phyloP scores from a whole-genome alignment of 2,329 filamentous ascomycete species.

The Geosmithia morbida region DNA sequence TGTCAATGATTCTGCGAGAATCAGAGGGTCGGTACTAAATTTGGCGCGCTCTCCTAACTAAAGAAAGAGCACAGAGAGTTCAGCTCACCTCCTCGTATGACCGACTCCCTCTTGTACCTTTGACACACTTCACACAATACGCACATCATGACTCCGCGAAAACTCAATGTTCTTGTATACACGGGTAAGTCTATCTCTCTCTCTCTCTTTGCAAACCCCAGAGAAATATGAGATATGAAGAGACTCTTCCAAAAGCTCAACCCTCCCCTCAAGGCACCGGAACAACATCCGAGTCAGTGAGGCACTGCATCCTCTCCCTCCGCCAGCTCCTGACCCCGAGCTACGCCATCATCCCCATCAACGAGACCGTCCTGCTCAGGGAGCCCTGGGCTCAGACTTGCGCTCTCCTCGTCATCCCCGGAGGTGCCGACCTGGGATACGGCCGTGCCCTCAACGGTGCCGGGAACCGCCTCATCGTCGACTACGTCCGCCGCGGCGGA shows the following conservation, averaged over 20 bases:
- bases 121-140: conserved; percentile 2
- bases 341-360: conserved; percentile 84
- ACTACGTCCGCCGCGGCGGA: conserved; percentile 77
- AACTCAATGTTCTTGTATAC: conserved; percentile 87
- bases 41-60: no score
- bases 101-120: not conserved
- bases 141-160: conserved; percentile 44
- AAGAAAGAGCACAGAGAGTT: no score
- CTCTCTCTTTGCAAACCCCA: not conserved
- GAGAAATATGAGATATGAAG: no score
- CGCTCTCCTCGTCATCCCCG: conserved; percentile 80
- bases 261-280: conserved; percentile 51
- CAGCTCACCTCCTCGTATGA: no score
- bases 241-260: no score
- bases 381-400: conserved; percentile 86
- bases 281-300: conserved; percentile 75
- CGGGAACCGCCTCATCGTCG: conserved; percentile 70
- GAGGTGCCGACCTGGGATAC: conserved; percentile 87
- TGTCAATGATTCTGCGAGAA: no score
- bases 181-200: conserved; percentile 43
- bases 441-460: conserved; percentile 76
- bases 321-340: conserved; percentile 75
- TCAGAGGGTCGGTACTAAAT: no score
- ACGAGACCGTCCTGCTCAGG: conserved; percentile 63
- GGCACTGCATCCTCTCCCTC: conserved; percentile 77